Base-by-base conservation (phyloP, 768 basidiomycete genomes). In the Boletus sensibilis region DNA sequence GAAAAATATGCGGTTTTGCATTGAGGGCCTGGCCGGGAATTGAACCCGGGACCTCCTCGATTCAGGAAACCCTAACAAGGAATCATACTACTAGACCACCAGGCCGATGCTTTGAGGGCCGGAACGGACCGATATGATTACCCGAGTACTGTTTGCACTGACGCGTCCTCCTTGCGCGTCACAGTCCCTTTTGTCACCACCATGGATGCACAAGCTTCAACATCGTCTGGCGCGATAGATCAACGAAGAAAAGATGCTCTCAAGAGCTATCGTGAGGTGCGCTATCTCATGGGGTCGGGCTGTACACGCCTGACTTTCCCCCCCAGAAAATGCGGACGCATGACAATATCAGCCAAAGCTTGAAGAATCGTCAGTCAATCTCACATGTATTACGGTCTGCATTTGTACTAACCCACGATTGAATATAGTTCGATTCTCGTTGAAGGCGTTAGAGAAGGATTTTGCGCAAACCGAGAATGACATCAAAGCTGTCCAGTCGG, bases 381-480 rank as follows among this genome's bases (percentile, higher is more conserved):
- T 29, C 43, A 27, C 37, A 37, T 14, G 39, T 33, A 50, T 55
- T 44, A n/a, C 25, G 13, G 20, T 45, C 34, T 12, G 23, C 38
- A 4, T 38, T 18, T 18, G 35, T 21, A 38, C 47, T 44, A 29
- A 43, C 20, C 31, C 16, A 23, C 14, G 4, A 18, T 48, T 33
- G 9, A n/a, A 55, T 55, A 13, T 34, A 98, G 95, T 98, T 59
- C 86, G 97, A 35, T 88, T 96, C 67, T 91, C 93, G 12, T 76
- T 99, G 62, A 94, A 93, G 69, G 87, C 92, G 55, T 74, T 98
- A 12, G 90, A 95, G 71, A 89, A 88, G 65, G 89, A 87, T 43
- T 98, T 85, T 67, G 92, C 86, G 63, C 94, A 96, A 80, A 96
- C 94, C 0, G 97, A 99, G 74, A 94, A 99, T 27, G 96, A 99